Conservation (phyloP, 106 monocot genomes). For the Xerophyta viscosa region DNA sequence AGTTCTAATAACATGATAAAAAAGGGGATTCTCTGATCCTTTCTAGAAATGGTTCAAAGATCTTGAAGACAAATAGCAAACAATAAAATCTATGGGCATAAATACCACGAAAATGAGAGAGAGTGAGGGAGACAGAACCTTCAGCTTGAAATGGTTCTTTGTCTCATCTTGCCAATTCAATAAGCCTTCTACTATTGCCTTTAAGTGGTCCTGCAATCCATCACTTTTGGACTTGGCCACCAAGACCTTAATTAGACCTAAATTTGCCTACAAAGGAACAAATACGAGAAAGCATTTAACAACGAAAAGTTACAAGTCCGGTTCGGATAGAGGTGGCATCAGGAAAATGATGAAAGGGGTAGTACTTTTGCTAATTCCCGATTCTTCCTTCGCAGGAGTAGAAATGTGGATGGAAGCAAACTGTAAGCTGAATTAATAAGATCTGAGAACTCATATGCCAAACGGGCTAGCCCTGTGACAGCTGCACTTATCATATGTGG, state of each 20-base stretch:
- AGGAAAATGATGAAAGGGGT: neutral
- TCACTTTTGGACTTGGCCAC: conserved; percentile 81
- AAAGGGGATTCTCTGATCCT: too few species aligned
- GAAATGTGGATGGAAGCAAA: conserved; percentile 80
- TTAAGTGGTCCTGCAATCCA: conserved; percentile 61
- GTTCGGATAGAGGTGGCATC: neutral
- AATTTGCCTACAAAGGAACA: conserved; percentile 55
- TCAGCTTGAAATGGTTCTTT: conserved; percentile 89
- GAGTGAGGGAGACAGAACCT: conserved; percentile 31
- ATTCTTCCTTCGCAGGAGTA: conserved; percentile 77
- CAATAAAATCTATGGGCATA: too few species aligned
- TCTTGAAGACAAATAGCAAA: too few species aligned
- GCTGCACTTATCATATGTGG: conserved; percentile 93
- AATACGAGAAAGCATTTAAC: neutral
- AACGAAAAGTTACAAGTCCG: neutral
- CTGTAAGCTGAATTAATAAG: conserved; percentile 70
- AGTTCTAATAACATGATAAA: too few species aligned
- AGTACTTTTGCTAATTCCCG: conserved; percentile 84
- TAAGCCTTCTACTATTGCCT: conserved; percentile 69
- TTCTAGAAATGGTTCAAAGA: too few species aligned
- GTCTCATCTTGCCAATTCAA: conserved; percentile 75
- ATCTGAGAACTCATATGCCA: conserved; percentile 98
- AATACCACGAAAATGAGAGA: neutral
- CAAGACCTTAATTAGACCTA: conserved; percentile 87
- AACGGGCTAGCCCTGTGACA: conserved; percentile 79